Evolutionary conservation across 2,329 filamentous ascomycete species (phyloP), one percentile per base, ranked within the genome.

Genomic region (Botrytis paeoniae): DNA sequence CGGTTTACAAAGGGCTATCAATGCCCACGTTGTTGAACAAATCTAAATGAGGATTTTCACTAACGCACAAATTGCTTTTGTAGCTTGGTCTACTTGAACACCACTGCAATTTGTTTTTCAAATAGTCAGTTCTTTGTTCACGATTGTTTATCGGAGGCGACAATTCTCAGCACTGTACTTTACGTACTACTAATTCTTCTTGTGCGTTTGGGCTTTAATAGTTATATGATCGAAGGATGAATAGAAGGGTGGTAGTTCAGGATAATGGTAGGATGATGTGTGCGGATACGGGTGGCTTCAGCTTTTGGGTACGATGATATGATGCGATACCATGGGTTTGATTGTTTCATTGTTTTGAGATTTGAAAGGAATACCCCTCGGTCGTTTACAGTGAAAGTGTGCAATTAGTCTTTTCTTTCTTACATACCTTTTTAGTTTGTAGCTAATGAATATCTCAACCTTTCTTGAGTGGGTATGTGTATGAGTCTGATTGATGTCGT

Each of bases 1-100:
- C 76, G 89, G 91, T 70, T 93, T 97, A 82, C 91, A 95, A 83
- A 87, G 89, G 78, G 94, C 93, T 48, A 89, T 97, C 81, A 95
- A 96, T 81, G 89, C 94, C 70, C 89, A 89, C 74, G 86, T 97
- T 57, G 87, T 97, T 77, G 93, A 98, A 86, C 92, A 95, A 83
- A 95, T 98, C 82, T 97, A 86, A 77, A 73, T 73, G 63, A 74
- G 43, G 71, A 77, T 62, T 71, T 65, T 74, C 70, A 73, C 77
- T 78, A 74, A 78, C 76, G 25, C 71, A 75, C 61, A 32, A 32
- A 62, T 72, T 74, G 78, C 63, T 76, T 75, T 73, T 76, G 74
- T 75, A 80, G 78, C 78, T 57, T 80, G 78, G 78, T 80, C 78
- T 79, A 80, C 78, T 72, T 75, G 51, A 75, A 59, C 35, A 37